Conservation (phyloP, 106 monocot species). For the Acorus calamus region DNA sequence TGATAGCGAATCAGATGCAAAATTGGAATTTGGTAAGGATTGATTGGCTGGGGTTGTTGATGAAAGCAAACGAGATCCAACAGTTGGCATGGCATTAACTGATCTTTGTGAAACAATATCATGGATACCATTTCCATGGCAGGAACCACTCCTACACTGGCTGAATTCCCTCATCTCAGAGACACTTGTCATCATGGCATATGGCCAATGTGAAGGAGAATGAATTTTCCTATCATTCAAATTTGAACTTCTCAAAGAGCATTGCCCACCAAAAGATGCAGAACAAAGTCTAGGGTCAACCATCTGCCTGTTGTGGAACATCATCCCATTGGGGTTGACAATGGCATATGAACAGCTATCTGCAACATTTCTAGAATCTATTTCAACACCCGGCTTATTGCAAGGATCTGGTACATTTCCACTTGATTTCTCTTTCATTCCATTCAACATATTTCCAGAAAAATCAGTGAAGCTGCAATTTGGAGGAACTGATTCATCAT, state of each 20-base stretch:
- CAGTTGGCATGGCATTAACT: conserved; percentile 4
- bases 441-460: conserved; percentile 8
- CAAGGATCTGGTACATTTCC: conserved; percentile 9
- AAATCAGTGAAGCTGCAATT: conserved; percentile 15
- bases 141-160: conserved; percentile 12
- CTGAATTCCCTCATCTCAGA: conserved; percentile 13
- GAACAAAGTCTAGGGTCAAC: conserved; percentile 8
- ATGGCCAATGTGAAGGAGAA: conserved; percentile 6
- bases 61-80: conserved; percentile 7
- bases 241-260: conserved; percentile 3
- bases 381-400: conserved; percentile 10
- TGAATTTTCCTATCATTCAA: conserved; percentile 6
- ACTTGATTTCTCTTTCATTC: conserved; percentile 7
- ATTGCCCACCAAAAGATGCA: conserved; percentile 1
- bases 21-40: conserved; percentile 9
- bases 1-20: conserved; percentile 15
- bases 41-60: conserved; percentile 3
- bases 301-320: conserved; percentile 14
- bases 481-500: conserved; percentile 19
- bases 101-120: conserved; percentile 12
- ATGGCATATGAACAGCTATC: conserved; percentile 13
- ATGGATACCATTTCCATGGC: not conserved
- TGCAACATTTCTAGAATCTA: conserved; percentile 3
- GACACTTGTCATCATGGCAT: conserved; percentile 1
- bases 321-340: not conserved